phyloP scores from a whole-genome alignment of 345 rosid genomes.

The Gossypium mustelinum region DNA sequence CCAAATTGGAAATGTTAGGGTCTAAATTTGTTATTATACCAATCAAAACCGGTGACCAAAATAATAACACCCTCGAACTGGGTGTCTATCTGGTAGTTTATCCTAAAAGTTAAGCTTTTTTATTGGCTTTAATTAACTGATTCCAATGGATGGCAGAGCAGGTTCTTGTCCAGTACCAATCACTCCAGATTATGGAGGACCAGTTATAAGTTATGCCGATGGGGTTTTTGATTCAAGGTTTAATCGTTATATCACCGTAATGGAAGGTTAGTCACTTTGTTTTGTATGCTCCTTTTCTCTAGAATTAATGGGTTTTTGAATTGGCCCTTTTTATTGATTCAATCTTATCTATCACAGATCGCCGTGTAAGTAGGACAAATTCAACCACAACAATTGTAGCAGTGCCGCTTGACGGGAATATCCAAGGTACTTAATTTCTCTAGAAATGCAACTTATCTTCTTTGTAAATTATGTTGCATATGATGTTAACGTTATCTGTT shows the following conservation, averaged over 20 bases:
- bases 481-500: background rate
- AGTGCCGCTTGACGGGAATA: constrained; percentile 37
- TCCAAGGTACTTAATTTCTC: constrained; percentile 45
- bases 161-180: constrained; percentile 60
- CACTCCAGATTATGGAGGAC: constrained; percentile 77
- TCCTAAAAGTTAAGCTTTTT: background rate
- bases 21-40: too few species aligned
- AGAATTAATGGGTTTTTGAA: background rate
- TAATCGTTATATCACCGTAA: constrained; percentile 63
- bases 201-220: constrained; percentile 69
- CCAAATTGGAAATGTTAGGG: too few species aligned
- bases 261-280: constrained; percentile 57
- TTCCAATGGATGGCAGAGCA: constrained; percentile 20
- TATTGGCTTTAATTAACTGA: background rate
- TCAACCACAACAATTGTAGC: constrained; percentile 57
- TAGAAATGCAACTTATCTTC: background rate
- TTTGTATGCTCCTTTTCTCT: background rate
- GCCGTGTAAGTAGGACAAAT: constrained; percentile 49
- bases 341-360: constrained; percentile 39
- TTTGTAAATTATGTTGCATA: background rate
- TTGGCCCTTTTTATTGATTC: constrained; percentile 4
- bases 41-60: too few species aligned
- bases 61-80: too few species aligned
- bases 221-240: constrained; percentile 74
- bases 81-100: too few species aligned